Evolutionary conservation across 441 rosid genomes (phyloP).

Genomic region (Pelargonium fulgidum): DNA sequence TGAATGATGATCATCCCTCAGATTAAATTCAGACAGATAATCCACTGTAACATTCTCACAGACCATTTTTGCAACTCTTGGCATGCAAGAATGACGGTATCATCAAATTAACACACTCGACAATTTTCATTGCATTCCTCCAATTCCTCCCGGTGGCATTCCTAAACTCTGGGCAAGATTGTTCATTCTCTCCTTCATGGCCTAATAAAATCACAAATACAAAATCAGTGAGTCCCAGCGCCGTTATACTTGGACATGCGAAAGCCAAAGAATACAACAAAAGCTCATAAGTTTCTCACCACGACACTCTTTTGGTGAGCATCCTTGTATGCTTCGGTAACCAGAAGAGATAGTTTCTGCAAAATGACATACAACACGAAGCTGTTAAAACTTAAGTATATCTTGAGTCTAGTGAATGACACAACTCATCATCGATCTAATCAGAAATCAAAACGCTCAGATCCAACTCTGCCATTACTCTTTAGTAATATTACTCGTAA

Average conservation of each 20-base stretch:
- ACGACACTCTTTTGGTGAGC: conserved; percentile 88
- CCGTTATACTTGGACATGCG: neutral
- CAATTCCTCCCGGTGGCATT: conserved; percentile 46
- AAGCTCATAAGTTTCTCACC: conserved; percentile 32
- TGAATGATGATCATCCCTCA: neutral
- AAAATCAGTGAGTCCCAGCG: neutral
- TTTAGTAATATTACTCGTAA: too few relatives aligned
- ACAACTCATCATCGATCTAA: too few relatives aligned
- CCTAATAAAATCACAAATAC: conserved; percentile 34
- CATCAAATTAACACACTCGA: too few relatives aligned
- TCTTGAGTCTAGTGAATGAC: too few relatives aligned
- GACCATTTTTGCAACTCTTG: too few relatives aligned
- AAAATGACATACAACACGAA: neutral
- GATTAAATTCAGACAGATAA: neutral
- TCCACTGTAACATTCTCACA: too few relatives aligned
- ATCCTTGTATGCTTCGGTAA: conserved; percentile 85
- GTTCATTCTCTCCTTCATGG: conserved; percentile 89
- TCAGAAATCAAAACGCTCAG: too few relatives aligned
- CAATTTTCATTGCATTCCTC: too few relatives aligned
- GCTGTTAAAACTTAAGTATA: too few relatives aligned
- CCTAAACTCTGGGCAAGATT: conserved; percentile 94
- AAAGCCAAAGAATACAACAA: neutral
- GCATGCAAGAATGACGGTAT: too few relatives aligned
- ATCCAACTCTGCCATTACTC: too few relatives aligned
- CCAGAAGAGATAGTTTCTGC: conserved; percentile 76